Percentiles rank a stretch among this genome's conserved stretches.
Evolutionary conservation across 306 rosid species (phyloP).

Genomic region (Cicer judaicum): DNA sequence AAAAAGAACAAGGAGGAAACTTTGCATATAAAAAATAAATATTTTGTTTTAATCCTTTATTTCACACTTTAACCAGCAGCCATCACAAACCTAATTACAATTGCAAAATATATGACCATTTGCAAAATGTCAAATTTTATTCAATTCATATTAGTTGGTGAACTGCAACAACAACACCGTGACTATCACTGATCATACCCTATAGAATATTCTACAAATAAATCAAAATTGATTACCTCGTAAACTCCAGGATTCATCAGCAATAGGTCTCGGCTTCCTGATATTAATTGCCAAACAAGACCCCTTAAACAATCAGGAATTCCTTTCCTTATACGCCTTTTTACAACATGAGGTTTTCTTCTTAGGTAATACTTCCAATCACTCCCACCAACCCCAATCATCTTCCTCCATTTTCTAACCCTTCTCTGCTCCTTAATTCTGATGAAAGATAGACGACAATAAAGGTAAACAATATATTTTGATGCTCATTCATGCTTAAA

Average conservation of each 20-base stretch:
- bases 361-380: conserved; percentile 94
- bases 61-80: conserved; percentile 10
- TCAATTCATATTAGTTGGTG: conserved; percentile 18
- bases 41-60: neutral
- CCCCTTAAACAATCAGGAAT: conserved; percentile 99
- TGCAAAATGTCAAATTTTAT: conserved; percentile 12
- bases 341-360: conserved; percentile 89
- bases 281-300: conserved; percentile 97
- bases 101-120: conserved; percentile 1
- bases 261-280: conserved; percentile 95
- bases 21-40: conserved; percentile 8
- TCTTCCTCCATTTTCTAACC: conserved; percentile 98
- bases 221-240: conserved; percentile 65
- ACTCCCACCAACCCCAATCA: conserved; percentile 99
- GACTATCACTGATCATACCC: conserved; percentile 25
- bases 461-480: conserved; percentile 14
- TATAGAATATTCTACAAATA: neutral
- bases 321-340: conserved; percentile 96
- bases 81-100: conserved; percentile 3
- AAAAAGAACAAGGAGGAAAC: conserved; percentile 26
- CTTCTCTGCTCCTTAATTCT: conserved; percentile 77
- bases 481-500: conserved; percentile 19
- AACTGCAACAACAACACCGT: conserved; percentile 29
- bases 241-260: conserved; percentile 99
- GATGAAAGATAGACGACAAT: conserved; percentile 33